Percentiles rank a stretch among this genome's conserved stretches.
Evolutionary conservation across 2,329 filamentous ascomycete genomes (phyloP).

Genomic region (Leptosphaerulina australis): DNA sequence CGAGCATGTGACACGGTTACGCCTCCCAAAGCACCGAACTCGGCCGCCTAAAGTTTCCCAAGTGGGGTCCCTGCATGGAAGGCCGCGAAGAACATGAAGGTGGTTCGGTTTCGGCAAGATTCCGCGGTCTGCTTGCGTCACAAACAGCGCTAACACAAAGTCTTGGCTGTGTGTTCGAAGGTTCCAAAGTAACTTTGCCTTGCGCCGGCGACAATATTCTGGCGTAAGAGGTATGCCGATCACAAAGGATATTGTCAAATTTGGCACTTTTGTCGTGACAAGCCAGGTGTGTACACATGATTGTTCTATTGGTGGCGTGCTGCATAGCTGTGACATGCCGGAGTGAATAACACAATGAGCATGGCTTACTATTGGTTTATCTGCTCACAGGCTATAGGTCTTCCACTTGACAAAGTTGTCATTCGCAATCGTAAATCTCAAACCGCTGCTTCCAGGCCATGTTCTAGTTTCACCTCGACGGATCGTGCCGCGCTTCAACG

Average conservation of each 20-base stretch:
- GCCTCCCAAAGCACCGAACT: constrained; percentile 8
- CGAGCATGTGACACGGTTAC: constrained; percentile 19
- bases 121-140: constrained; percentile 10
- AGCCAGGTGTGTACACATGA: constrained; percentile 46
- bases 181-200: constrained; percentile 1
- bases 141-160: constrained; percentile 9
- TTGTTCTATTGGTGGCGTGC: constrained; percentile 13
- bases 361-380: constrained; percentile 1
- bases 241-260: constrained; percentile 50
- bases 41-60: constrained; percentile 11
- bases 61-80: constrained; percentile 12
- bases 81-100: too few species aligned
- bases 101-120: constrained; percentile 13
- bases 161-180: constrained; percentile 14
- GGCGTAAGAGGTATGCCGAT: constrained; percentile 42
- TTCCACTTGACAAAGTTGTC: constrained; percentile 81
- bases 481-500: constrained; percentile 72
- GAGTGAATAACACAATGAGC: constrained; percentile 3
- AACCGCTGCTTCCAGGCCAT: constrained; percentile 90
- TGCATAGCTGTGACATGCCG: constrained; percentile 14
- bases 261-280: constrained; percentile 54
- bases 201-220: constrained; percentile 14
- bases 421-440: constrained; percentile 93
- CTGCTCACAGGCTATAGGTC: constrained; percentile 63
- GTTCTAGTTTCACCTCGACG: constrained; percentile 83